Conservation (phyloP, 257 asterid species). For the Ligustrum vulgare region DNA sequence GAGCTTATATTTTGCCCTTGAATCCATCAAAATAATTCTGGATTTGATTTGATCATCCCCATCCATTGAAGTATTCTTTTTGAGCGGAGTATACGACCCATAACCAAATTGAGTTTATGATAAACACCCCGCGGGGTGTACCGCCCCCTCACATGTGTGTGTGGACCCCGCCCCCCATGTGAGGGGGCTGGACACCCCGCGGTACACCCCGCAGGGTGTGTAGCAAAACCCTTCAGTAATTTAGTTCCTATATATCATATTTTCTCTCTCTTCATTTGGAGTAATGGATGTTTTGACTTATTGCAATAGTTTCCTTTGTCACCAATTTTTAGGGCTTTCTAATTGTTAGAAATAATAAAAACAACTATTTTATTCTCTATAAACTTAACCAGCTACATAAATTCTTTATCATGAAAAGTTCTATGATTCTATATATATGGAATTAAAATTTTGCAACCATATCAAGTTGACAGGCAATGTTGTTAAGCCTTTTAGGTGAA, state of each 20-base stretch:
- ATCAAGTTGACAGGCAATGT: background rate
- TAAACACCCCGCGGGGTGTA: no score
- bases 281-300: background rate
- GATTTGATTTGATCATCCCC: background rate
- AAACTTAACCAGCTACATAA: background rate
- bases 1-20: background rate
- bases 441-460: background rate
- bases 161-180: no score
- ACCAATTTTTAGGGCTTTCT: background rate
- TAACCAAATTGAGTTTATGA: background rate
- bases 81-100: background rate
- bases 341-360: background rate
- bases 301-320: background rate
- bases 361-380: no score
- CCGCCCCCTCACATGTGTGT: no score
- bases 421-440: background rate
- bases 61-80: no score
- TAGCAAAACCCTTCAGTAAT: no score
- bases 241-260: background rate
- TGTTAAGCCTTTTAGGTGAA: background rate
- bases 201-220: no score
- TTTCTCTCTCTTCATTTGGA: background rate
- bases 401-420: background rate
- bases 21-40: conserved; percentile 6
- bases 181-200: no score